Percentiles rank a stretch among this genome's conserved stretches.
phyloP scores from a whole-genome alignment of 306 rosid genomes.

The Cyclanthera cordifolia region DNA sequence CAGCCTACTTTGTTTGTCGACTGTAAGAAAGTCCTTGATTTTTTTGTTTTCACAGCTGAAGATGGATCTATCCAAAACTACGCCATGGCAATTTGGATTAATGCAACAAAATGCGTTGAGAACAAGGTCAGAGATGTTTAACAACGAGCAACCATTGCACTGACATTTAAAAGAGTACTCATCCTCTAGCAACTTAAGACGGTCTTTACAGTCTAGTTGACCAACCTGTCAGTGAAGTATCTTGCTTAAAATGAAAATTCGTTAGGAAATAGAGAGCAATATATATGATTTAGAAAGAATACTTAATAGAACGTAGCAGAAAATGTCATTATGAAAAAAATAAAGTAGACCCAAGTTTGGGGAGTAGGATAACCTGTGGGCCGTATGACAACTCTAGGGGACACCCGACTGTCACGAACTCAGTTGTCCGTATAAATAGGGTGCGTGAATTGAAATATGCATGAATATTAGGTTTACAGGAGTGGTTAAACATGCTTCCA shows the following conservation, averaged over 20 bases:
- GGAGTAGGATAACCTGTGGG: slow-evolving; percentile 39
- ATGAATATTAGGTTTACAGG: too few species aligned
- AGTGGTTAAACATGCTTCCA: too few species aligned
- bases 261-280: not conserved
- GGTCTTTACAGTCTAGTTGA: too few species aligned
- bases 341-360: not conserved
- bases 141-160: too few species aligned
- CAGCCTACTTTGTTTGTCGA: slow-evolving; percentile 20
- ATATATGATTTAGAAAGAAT: not conserved
- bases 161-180: too few species aligned
- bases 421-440: slow-evolving; percentile 20
- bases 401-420: slow-evolving; percentile 1
- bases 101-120: too few species aligned
- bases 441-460: too few species aligned
- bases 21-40: slow-evolving; percentile 19
- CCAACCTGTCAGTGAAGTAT: slow-evolving; percentile 7
- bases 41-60: slow-evolving; percentile 43
- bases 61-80: slow-evolving; percentile 19
- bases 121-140: too few species aligned
- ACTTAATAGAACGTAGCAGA: slow-evolving; percentile 13
- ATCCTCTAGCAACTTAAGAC: too few species aligned
- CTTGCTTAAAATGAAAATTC: not conserved
- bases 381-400: slow-evolving; percentile 30
- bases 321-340: not conserved
- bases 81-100: too few species aligned